Base-by-base conservation (phyloP, 78 protist genomes). In the Pigoraptor vietnamica region DNA sequence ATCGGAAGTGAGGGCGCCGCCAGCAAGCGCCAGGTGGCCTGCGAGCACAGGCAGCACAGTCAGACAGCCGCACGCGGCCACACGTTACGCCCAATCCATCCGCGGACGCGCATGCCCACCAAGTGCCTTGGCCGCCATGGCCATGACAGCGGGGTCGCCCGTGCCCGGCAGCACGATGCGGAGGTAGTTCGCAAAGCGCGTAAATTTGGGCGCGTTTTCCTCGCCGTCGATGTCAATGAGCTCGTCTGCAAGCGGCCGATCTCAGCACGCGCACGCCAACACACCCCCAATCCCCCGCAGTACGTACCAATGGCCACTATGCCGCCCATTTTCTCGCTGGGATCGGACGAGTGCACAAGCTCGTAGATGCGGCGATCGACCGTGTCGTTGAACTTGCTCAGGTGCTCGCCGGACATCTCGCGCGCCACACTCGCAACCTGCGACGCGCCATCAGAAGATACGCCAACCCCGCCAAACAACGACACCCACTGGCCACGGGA, bases 141-240 rank as follows among this genome's bases (percentile, higher is more conserved):
- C 81, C 92, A 91, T 48, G 34, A 90, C 88, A 33, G 40, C 24
- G 10, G 40, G 81, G 79, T 90, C 93, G 39, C 0, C 67, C 6
- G 67, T 37, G 91, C 86, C 33, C 9, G 94, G 92, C 23, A 94
- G 90, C n/a, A 90, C 37, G 0, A 24, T 79, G 24, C 94, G 67
- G 86, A 94, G 90, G 87, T 92, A 92, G 91, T 94, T 92, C 0
- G 93, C 90, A 33, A 94, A 94, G 40, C 95, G 92, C 0, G 94
- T 39, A 87, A 94, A 84, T 23, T 89, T 55, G 1, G 93, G 89
- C 0, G 93, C 81, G 14, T 89, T 40, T 14, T 93, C 95, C 34
- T 94, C 94, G 40, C 89, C 90, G 14, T 94, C 94, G 40, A 94
- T 25, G 81, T 94, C 95, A n/a, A 94, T 86, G 32, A 94, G 92